These are phyloP conservation scores for Talaromyces verruculosus DNA, from an alignment of 2,329 filamentous ascomycete species.

Conservation along the genomic window DNA sequence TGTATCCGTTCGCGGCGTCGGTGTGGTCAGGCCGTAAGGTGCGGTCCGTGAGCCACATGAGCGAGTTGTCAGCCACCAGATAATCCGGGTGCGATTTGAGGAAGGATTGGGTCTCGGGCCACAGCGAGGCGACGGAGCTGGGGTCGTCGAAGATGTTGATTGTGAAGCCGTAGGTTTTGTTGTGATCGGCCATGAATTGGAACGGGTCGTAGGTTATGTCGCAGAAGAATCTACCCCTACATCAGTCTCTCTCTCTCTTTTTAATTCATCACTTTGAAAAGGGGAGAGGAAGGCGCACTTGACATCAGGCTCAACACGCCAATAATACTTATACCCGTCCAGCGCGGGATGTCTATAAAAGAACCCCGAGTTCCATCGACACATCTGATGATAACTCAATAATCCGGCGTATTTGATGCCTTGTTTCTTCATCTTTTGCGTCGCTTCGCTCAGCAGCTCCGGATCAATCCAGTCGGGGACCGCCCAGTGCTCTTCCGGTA, in stretches of 20 bases:
- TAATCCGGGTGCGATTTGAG: constrained; percentile 79
- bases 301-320: constrained; percentile 97
- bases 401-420: constrained; percentile 87
- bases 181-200: constrained; percentile 94
- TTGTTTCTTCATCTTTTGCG: constrained; percentile 76
- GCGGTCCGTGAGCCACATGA: constrained; percentile 82
- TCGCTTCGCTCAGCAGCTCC: constrained; percentile 80
- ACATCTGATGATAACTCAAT: constrained; percentile 97
- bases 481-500: constrained; percentile 92
- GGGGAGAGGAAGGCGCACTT: constrained; percentile 55
- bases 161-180: constrained; percentile 98
- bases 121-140: constrained; percentile 78
- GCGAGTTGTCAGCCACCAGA: constrained; percentile 77
- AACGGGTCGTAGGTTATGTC: constrained; percentile 98
- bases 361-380: constrained; percentile 95
- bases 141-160: constrained; percentile 95
- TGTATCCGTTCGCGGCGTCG: constrained; percentile 81
- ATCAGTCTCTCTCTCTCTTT: neutral
- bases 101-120: constrained; percentile 93
- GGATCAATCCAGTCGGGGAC: constrained; percentile 88
- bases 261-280: neutral
- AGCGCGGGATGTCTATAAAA: constrained; percentile 96
- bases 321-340: constrained; percentile 82
- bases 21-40: constrained; percentile 75
- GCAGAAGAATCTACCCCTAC: constrained; percentile 67